These are phyloP conservation scores for Draba incana DNA, from an alignment of 345 rosid species.

Conservation along the genomic window DNA sequence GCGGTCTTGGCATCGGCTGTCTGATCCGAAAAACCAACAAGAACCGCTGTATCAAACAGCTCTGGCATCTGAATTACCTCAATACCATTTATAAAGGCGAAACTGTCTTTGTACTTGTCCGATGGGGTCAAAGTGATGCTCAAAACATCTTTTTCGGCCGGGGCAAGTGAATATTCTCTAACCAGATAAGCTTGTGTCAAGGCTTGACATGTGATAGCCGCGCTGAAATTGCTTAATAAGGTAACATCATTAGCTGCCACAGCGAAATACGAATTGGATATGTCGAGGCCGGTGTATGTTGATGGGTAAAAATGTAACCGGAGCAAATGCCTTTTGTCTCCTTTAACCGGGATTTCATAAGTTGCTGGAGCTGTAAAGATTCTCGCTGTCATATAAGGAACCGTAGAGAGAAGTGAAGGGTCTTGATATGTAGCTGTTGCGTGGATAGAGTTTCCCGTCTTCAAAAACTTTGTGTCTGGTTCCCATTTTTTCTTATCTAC, in stretches of 20 bases:
- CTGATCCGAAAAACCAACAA: constrained; percentile 64
- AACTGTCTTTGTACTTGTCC: constrained; percentile 43
- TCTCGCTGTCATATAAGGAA: constrained; percentile 82
- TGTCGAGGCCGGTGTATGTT: constrained; percentile 49
- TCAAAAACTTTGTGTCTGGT: constrained; percentile 56
- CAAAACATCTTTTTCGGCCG: constrained; percentile 41
- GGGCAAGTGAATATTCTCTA: constrained; percentile 67
- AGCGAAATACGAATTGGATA: constrained; percentile 60
- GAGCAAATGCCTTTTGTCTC: constrained; percentile 48
- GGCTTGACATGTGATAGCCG: constrained; percentile 71
- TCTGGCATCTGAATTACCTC: constrained; percentile 62
- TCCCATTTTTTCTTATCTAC: constrained; percentile 66
- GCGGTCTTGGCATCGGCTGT: constrained; percentile 38
- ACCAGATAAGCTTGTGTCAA: constrained; percentile 68
- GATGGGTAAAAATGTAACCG: constrained; percentile 76
- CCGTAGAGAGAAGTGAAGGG: constrained; percentile 59
- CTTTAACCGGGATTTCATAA: constrained; percentile 52
- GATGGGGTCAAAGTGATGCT: constrained; percentile 60
- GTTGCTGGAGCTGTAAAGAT: constrained; percentile 57
- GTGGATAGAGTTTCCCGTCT: constrained; percentile 38
- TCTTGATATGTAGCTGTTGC: constrained; percentile 63
- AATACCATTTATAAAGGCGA: constrained; percentile 76
- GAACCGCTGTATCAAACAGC: constrained; percentile 50
- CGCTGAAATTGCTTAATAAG: constrained; percentile 75
- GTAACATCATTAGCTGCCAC: constrained; percentile 55